Evolutionary conservation across 495 filamentous ascomycete species (phyloP).

Genomic region (Hypoxylon subgilvum): DNA sequence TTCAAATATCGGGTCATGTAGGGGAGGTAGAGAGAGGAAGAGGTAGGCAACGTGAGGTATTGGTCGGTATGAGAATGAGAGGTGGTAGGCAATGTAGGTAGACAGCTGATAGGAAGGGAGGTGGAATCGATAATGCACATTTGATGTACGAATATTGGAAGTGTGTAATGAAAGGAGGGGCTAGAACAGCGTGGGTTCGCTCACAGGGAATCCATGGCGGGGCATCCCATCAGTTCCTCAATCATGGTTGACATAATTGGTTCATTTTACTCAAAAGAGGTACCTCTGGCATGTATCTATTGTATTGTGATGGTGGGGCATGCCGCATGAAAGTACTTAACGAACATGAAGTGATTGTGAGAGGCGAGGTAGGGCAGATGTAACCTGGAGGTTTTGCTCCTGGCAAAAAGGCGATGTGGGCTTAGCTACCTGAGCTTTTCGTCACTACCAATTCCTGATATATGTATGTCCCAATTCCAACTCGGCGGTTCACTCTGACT

Average conservation of each 20-base stretch:
- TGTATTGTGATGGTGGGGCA: constrained; percentile 26
- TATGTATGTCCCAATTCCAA: no score
- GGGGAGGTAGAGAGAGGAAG: not conserved
- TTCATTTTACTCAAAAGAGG: constrained; percentile 9
- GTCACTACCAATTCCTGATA: no score
- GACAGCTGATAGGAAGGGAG: no score
- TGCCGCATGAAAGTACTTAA: constrained; percentile 23
- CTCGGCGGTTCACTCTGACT: constrained; percentile 21
- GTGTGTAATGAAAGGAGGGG: constrained; percentile 17
- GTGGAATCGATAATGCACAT: constrained; percentile 39
- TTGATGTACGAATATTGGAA: no score
- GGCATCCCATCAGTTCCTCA: constrained; percentile 1
- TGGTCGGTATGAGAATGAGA: no score
- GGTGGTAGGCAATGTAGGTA: constrained; percentile 41
- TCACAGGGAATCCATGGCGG: constrained; percentile 33
- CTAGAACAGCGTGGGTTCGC: constrained; percentile 30
- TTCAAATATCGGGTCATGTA: constrained; percentile 26
- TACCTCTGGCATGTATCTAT: not conserved
- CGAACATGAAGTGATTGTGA: constrained; percentile 23
- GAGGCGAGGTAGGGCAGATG: constrained; percentile 15
- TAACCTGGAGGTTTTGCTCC: constrained; percentile 43
- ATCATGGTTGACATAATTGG: constrained; percentile 30
- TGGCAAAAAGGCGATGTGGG: constrained; percentile 15
- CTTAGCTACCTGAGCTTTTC: no score
- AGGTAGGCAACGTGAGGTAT: not conserved